A percentile compares a stretch with the other conserved stretches of the same genome.
Conservation (phyloP, 495 filamentous ascomycete genomes). For the Friedmanniomyces simplex region DNA sequence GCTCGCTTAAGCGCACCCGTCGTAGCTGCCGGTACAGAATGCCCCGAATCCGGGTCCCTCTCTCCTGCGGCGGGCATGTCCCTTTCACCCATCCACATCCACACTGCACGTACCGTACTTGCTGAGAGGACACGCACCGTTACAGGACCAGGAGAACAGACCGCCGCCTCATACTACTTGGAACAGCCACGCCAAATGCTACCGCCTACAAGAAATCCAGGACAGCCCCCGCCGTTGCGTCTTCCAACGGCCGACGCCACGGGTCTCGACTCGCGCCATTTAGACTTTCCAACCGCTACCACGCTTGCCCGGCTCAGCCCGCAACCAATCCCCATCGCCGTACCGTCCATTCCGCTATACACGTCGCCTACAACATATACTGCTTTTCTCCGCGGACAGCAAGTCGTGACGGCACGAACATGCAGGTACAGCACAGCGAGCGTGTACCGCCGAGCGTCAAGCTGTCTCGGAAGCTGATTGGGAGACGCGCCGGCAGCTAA, state of each 20-base stretch:
- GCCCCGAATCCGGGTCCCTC: too few relatives aligned
- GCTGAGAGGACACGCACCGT: too few relatives aligned
- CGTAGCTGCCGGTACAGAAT: too few relatives aligned
- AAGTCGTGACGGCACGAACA: neutral
- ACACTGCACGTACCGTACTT: too few relatives aligned
- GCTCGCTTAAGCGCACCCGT: too few relatives aligned
- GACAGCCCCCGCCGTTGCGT: neutral
- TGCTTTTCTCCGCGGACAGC: neutral
- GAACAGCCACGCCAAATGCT: neutral
- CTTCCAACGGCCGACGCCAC: neutral
- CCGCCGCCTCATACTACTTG: too few relatives aligned
- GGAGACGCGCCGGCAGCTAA: neutral
- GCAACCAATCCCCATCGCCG: neutral
- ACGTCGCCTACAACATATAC: neutral
- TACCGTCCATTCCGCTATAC: neutral
- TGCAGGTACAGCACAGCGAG: constrained; percentile 8
- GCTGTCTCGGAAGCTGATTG: constrained; percentile 3
- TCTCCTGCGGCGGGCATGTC: too few relatives aligned
- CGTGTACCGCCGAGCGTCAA: neutral
- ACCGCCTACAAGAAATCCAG: neutral
- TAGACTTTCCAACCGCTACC: neutral
- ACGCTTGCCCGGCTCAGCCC: neutral
- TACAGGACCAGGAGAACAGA: too few relatives aligned
- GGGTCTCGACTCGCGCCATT: neutral
- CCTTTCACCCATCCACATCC: too few relatives aligned